These are phyloP conservation scores for Saksenaea vasiformis DNA, from an alignment of 371 early-diverging fungal genomes.

Conservation along the genomic window DNA sequence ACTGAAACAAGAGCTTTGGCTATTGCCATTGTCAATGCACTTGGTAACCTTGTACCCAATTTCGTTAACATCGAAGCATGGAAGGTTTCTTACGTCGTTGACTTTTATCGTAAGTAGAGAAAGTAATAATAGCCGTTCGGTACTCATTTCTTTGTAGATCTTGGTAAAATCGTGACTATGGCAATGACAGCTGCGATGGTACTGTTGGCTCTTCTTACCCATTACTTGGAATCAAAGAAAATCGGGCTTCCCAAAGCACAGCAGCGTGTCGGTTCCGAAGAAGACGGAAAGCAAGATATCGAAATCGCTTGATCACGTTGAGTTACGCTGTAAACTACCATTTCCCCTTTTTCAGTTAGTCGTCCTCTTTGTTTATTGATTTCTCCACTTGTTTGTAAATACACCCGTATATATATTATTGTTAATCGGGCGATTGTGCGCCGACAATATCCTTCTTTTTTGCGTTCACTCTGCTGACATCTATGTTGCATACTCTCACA, in stretches of 20 bases:
- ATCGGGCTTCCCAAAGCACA: slow-evolving; percentile 36
- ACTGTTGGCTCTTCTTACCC: slow-evolving; percentile 20
- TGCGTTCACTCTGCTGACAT: no score
- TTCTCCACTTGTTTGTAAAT: no score
- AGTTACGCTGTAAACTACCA: not conserved
- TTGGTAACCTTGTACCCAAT: slow-evolving; percentile 43
- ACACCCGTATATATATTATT: no score
- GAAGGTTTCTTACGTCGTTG: slow-evolving; percentile 16
- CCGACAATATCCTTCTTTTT: no score
- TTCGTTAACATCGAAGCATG: slow-evolving; percentile 39
- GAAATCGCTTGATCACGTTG: not conserved
- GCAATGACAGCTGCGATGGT: slow-evolving; percentile 32
- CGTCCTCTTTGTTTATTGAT: no score
- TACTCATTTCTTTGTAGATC: not conserved
- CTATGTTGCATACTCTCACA: no score
- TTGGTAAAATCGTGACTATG: slow-evolving; percentile 44
- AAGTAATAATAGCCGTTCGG: not conserved
- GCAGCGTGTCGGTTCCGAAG: slow-evolving; percentile 33
- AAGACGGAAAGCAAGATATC: slow-evolving; percentile 1
- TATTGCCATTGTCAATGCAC: slow-evolving; percentile 39
- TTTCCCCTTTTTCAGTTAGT: not conserved
- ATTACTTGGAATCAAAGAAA: slow-evolving; percentile 21
- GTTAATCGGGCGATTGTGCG: no score
- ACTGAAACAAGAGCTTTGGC: slow-evolving; percentile 36
- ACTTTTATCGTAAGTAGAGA: not conserved